phyloP scores from a whole-genome alignment of 2,329 filamentous ascomycete species.

The Phaeoacremonium minimum region DNA sequence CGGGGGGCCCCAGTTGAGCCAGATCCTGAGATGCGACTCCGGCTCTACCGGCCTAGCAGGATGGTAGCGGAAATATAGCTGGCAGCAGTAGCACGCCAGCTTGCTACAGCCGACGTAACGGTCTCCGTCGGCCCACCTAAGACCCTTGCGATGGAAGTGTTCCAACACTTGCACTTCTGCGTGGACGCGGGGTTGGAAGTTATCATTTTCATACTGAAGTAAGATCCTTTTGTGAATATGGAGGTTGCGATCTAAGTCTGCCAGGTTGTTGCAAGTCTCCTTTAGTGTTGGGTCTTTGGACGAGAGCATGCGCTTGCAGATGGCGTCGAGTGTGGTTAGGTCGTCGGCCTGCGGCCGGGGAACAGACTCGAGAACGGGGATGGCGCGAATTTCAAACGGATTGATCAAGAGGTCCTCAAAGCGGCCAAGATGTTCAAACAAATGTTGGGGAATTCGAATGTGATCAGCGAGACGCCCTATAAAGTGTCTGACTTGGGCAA shows the following conservation, averaged over 20 bases:
- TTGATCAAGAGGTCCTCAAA: slow-evolving; percentile 25
- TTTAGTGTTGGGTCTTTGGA: slow-evolving; percentile 6
- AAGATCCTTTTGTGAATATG: slow-evolving; percentile 16
- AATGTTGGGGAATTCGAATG: slow-evolving; percentile 28
- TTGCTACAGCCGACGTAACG: slow-evolving; percentile 47
- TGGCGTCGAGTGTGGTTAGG: slow-evolving; percentile 21
- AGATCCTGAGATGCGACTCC: slow-evolving; percentile 32
- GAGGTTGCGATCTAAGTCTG: slow-evolving; percentile 20
- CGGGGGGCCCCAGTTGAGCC: slow-evolving; percentile 32
- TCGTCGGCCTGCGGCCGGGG: slow-evolving; percentile 17
- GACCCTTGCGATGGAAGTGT: slow-evolving; percentile 28
- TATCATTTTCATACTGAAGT: slow-evolving; percentile 16
- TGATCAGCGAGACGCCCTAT: slow-evolving; percentile 41
- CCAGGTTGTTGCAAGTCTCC: slow-evolving; percentile 10
- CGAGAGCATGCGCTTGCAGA: slow-evolving; percentile 25
- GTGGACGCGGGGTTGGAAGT: slow-evolving; percentile 28
- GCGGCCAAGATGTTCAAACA: slow-evolving; percentile 26
- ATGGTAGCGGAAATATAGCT: slow-evolving; percentile 36
- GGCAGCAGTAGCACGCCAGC: slow-evolving; percentile 44
- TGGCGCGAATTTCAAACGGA: slow-evolving; percentile 16
- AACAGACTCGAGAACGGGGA: slow-evolving; percentile 10
- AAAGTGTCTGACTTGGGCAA: slow-evolving; percentile 29
- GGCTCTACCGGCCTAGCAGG: slow-evolving; percentile 24
- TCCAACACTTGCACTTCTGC: slow-evolving; percentile 44
- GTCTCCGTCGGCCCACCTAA: slow-evolving; percentile 32